Evolutionary conservation across 164 flowering plant species (phyloP).

Genomic region (Vitis amurensis): DNA sequence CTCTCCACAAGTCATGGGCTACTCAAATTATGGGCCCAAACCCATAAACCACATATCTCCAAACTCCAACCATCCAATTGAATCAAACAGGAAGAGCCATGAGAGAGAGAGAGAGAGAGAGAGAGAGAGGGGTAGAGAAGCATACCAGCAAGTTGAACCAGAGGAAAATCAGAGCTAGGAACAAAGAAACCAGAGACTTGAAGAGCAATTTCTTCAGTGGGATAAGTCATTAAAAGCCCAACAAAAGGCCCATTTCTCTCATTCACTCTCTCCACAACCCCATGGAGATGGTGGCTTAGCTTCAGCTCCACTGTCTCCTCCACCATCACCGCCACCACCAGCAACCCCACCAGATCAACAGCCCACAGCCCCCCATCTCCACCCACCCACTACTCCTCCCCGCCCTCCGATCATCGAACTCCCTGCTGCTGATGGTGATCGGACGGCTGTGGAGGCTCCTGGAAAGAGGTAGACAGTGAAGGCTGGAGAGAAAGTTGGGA

Average conservation of each 20-base stretch:
- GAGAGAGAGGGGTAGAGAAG: slow-evolving; percentile 9
- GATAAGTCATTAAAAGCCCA: slow-evolving; percentile 51
- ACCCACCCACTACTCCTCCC: neutral
- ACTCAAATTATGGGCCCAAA: no score
- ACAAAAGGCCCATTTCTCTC: slow-evolving; percentile 40
- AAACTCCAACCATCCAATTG: neutral
- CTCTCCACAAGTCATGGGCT: no score
- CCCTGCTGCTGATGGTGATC: neutral
- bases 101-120: no score
- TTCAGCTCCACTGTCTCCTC: slow-evolving; percentile 24
- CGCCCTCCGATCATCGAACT: neutral
- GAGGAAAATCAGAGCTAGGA: slow-evolving; percentile 30
- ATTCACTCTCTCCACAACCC: slow-evolving; percentile 36
- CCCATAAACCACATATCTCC: no score
- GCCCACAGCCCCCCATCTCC: neutral
- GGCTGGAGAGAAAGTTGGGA: no score
- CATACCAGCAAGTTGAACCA: slow-evolving; percentile 45
- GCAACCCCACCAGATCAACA: slow-evolving; percentile 2
- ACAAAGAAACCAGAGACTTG: slow-evolving; percentile 28
- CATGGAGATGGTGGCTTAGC: slow-evolving; percentile 29
- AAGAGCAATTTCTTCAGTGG: slow-evolving; percentile 34
- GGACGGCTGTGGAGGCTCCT: neutral
- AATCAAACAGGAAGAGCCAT: neutral
- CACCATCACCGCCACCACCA: slow-evolving; percentile 9
- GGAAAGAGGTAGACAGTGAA: neutral